A percentile compares a stretch with the other conserved stretches of the same genome.
Conservation (phyloP, 208 protist species). For the Leishmania amazonensis region DNA sequence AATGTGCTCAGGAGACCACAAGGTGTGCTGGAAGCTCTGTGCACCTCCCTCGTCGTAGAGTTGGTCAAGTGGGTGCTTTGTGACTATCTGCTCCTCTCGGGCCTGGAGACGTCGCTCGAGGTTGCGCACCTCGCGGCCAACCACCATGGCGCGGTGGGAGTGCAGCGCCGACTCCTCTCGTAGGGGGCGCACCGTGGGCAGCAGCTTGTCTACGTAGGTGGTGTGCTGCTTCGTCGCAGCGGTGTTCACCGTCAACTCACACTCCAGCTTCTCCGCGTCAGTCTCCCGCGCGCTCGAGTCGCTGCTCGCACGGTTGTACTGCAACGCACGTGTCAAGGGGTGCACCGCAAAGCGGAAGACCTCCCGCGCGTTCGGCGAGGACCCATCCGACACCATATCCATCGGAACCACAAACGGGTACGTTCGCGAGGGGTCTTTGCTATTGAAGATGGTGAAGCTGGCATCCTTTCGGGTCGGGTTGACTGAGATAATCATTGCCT, state of each 20-base stretch:
- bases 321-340: slow-evolving; percentile 57
- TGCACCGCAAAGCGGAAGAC: slow-evolving; percentile 67
- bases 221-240: slow-evolving; percentile 39
- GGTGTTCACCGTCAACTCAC: slow-evolving; percentile 36
- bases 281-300: slow-evolving; percentile 26
- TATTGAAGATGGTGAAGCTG: slow-evolving; percentile 63
- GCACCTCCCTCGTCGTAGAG: slow-evolving; percentile 88
- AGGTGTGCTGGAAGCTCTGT: slow-evolving; percentile 80
- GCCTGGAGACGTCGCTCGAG: slow-evolving; percentile 61
- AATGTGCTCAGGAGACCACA: slow-evolving; percentile 64
- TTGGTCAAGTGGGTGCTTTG: slow-evolving; percentile 77
- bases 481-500: slow-evolving; percentile 42
- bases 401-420: slow-evolving; percentile 61
- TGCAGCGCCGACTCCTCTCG: slow-evolving; percentile 65
- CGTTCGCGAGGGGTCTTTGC: slow-evolving; percentile 56
- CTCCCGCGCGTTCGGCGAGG: slow-evolving; percentile 17
- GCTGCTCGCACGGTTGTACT: slow-evolving; percentile 32
- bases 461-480: slow-evolving; percentile 38
- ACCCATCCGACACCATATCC: slow-evolving; percentile 53
- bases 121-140: slow-evolving; percentile 57
- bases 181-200: slow-evolving; percentile 66
- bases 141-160: slow-evolving; percentile 57
- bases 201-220: slow-evolving; percentile 40
- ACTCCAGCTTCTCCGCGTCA: slow-evolving; percentile 39
- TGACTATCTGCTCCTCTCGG: slow-evolving; percentile 31